Evolutionary conservation across 1,284 basidiomycete species (phyloP).

Genomic region (Phenoliferia sp.): DNA sequence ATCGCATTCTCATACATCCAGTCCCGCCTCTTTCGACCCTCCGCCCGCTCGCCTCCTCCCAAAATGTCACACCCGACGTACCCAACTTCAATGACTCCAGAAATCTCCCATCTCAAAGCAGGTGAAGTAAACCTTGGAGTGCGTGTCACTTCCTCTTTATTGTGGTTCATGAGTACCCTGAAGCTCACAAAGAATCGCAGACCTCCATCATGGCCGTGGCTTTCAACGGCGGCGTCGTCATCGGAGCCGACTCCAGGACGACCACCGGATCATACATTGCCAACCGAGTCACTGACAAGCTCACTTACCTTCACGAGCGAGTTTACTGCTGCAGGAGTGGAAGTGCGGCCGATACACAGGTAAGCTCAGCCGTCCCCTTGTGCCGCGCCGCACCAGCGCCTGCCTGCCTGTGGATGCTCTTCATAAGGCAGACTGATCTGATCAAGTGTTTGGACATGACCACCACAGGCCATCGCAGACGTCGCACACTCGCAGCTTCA

Average conservation of each 20-base stretch:
- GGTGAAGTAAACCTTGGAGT: constrained; percentile 95
- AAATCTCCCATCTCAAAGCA: constrained; percentile 62
- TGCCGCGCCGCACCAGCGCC: too few relatives aligned
- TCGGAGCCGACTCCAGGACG: constrained; percentile 95
- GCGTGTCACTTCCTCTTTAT: constrained; percentile 42
- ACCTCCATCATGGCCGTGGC: constrained; percentile 99
- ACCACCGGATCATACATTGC: constrained; percentile 97
- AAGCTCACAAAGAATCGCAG: constrained; percentile 1
- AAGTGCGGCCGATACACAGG: constrained; percentile 90
- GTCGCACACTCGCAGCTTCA: constrained; percentile 57
- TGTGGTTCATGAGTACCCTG: background rate
- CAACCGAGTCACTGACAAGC: constrained; percentile 97
- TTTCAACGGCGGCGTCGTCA: constrained; percentile 88
- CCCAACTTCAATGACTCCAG: constrained; percentile 38
- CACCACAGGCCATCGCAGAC: constrained; percentile 77
- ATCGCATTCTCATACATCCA: background rate
- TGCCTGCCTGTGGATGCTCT: background rate
- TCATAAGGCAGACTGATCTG: background rate
- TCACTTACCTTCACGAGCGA: constrained; percentile 93
- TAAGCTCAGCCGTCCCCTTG: too few relatives aligned
- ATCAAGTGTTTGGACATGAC: background rate
- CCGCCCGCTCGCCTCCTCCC: too few relatives aligned
- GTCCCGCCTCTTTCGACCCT: too few relatives aligned
- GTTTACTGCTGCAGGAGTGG: constrained; percentile 99
- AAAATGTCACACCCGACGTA: too few relatives aligned